Percentiles rank a stretch among this genome's conserved stretches.
phyloP scores from a whole-genome alignment of 2,329 filamentous ascomycete genomes.

The Cadophora malorum region DNA sequence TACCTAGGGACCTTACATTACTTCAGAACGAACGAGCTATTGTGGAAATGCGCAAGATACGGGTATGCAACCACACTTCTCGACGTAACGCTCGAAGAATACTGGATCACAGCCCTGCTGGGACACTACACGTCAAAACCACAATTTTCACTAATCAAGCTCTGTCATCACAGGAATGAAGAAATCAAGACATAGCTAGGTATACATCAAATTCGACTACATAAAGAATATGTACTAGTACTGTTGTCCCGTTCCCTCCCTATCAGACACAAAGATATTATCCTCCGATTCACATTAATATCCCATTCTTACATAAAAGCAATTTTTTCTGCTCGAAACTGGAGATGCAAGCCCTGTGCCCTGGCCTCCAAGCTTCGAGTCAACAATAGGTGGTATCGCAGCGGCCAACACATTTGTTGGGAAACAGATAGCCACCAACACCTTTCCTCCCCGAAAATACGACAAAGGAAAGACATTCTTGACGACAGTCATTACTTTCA shows the following conservation, averaged over 20 bases:
- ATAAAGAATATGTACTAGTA: neutral
- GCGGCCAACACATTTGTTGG: neutral
- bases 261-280: conserved; percentile 5
- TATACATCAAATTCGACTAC: neutral
- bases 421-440: conserved; percentile 11
- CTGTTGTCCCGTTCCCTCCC: neutral
- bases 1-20: too few species aligned
- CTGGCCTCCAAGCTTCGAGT: neutral
- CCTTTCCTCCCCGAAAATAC: neutral
- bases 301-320: conserved; percentile 6
- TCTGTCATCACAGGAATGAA: too few species aligned
- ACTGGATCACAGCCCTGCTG: too few species aligned
- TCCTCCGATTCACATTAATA: neutral
- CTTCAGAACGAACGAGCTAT: too few species aligned
- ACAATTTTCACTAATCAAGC: too few species aligned
- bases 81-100: too few species aligned
- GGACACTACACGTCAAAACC: too few species aligned
- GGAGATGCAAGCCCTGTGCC: neutral
- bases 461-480: conserved; percentile 8
- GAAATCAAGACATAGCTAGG: neutral
- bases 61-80: too few species aligned
- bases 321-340: neutral
- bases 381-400: conserved; percentile 8
- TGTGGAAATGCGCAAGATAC: too few species aligned
- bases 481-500: neutral